Evolutionary conservation across 83 land plant species (phyloP).

Genomic region (Larix sibirica): DNA sequence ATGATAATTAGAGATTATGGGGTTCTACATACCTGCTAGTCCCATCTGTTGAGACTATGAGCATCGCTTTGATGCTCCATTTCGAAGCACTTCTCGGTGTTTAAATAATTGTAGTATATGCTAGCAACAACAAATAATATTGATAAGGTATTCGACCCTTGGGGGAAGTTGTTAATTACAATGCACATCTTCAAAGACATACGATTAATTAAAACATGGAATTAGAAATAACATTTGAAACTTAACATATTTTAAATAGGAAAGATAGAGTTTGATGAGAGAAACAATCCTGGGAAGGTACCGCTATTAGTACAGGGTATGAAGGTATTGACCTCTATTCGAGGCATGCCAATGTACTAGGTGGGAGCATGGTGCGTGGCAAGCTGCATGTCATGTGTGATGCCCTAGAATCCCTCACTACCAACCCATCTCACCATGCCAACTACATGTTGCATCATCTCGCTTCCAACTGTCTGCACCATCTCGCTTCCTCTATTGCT

Average conservation of each 20-base stretch:
- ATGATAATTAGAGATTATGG: neutral
- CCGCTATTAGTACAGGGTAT: conserved; percentile 71
- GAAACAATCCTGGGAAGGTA: neutral
- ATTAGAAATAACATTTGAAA: neutral
- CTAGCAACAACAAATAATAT: conserved; percentile 64
- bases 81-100: conserved; percentile 11
- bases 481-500: too few species aligned
- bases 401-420: too few species aligned
- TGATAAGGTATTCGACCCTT: conserved; percentile 44
- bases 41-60: conserved; percentile 28
- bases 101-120: conserved; percentile 71
- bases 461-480: too few species aligned
- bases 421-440: too few species aligned
- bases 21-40: conserved; percentile 53
- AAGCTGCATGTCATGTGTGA: too few species aligned
- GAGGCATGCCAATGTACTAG: too few species aligned
- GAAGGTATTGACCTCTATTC: conserved; percentile 56
- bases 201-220: neutral
- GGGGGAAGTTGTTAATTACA: conserved; percentile 52
- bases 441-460: too few species aligned
- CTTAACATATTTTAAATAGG: neutral
- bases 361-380: too few species aligned
- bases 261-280: neutral
- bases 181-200: conserved; percentile 57
- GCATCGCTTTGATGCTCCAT: too few species aligned